phyloP scores from a whole-genome alignment of 2,329 filamentous ascomycete genomes.

The Cladosporium colombiae region DNA sequence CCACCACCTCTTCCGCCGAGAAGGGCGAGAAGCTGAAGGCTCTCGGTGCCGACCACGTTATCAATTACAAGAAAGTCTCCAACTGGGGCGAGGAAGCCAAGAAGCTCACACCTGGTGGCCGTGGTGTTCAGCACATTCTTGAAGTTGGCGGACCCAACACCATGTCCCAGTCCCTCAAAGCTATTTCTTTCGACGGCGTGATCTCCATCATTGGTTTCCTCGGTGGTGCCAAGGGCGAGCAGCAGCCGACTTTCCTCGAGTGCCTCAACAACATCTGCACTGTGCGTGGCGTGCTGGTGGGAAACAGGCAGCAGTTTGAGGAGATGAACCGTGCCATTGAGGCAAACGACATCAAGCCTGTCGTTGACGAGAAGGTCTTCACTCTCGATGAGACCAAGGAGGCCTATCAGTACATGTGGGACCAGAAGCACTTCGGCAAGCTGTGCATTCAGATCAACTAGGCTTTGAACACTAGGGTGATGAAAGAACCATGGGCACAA shows the following conservation, averaged over 20 bases:
- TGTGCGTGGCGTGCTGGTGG: slow-evolving; percentile 59
- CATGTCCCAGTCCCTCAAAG: slow-evolving; percentile 51
- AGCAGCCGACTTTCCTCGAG: slow-evolving; percentile 56
- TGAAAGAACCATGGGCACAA: background rate
- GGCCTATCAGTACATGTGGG: slow-evolving; percentile 48
- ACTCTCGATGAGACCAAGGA: slow-evolving; percentile 54
- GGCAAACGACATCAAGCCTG: slow-evolving; percentile 59
- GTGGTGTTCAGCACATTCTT: slow-evolving; percentile 63
- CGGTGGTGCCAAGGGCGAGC: slow-evolving; percentile 49
- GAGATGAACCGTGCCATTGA: slow-evolving; percentile 63
- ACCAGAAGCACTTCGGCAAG: slow-evolving; percentile 53
- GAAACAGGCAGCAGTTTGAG: slow-evolving; percentile 57
- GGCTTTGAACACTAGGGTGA: background rate
- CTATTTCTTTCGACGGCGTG: slow-evolving; percentile 52
- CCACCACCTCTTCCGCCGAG: slow-evolving; percentile 54
- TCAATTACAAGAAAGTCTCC: slow-evolving; percentile 57
- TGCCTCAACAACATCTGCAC: slow-evolving; percentile 49
- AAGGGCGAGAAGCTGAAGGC: slow-evolving; percentile 55
- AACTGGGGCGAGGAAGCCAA: slow-evolving; percentile 59
- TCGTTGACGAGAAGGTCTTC: slow-evolving; percentile 61
- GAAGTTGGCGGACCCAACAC: slow-evolving; percentile 69
- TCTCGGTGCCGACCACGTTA: slow-evolving; percentile 57
- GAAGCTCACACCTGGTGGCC: slow-evolving; percentile 50
- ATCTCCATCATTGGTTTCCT: slow-evolving; percentile 61
- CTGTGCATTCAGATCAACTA: slow-evolving; percentile 42